phyloP scores from a whole-genome alignment of 306 rosid species.

The Sechiopsis laciniata region DNA sequence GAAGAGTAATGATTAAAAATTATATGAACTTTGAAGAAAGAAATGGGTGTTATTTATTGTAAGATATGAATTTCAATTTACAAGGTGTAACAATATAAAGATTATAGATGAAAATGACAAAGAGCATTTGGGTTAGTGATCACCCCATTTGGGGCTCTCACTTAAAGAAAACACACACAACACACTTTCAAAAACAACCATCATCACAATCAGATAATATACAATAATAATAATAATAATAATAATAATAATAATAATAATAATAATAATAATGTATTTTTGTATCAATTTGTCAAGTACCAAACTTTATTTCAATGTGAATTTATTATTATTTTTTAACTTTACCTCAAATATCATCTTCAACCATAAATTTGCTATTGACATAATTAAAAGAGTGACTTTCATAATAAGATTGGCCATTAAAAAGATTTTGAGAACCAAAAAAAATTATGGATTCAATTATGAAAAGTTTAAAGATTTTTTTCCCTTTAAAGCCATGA shows the following conservation, averaged over 20 bases:
- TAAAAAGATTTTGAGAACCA: no score
- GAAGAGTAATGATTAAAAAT: conserved; percentile 9
- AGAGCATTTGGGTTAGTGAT: conserved; percentile 17
- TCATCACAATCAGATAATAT: neutral
- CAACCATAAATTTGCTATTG: neutral
- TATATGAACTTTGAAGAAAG: neutral
- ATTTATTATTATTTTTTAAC: neutral
- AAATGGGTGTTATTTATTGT: neutral
- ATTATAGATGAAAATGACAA: neutral
- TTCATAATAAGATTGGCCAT: no score
- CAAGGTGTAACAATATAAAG: neutral
- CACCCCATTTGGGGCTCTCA: conserved; percentile 15
- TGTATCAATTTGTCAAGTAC: neutral
- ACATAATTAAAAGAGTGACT: no score
- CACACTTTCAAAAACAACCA: neutral
- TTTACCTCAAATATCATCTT: neutral
- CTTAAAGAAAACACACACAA: neutral
- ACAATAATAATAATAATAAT: neutral
- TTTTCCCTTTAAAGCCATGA: no score
- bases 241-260: neutral
- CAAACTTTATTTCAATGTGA: neutral
- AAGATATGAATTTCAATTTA: conserved; percentile 4
- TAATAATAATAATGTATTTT: neutral
- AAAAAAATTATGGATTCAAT: no score
- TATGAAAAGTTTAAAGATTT: no score